phyloP scores from a whole-genome alignment of 1,139 yeast genomes.

The Candida sanyaensis region DNA sequence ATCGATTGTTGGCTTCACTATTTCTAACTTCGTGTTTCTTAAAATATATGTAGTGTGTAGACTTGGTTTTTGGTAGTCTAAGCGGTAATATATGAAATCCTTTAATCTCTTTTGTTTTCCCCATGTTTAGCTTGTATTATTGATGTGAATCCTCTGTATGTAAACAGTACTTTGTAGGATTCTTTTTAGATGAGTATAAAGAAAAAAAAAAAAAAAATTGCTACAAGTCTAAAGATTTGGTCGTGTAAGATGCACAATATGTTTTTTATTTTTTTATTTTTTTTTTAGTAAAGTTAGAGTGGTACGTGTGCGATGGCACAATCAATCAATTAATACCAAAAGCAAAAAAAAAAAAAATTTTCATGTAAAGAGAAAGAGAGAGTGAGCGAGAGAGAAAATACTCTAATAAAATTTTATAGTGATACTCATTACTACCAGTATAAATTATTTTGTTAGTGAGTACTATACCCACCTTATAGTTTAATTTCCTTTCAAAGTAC shows the following conservation, averaged over 20 bases:
- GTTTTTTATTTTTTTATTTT: not conserved
- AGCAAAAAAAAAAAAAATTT: not conserved
- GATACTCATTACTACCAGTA: not conserved
- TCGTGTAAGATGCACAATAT: not conserved
- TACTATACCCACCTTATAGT: not conserved
- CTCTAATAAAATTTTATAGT: not conserved
- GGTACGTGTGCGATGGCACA: not conserved
- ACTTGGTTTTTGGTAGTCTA: conserved; percentile 31
- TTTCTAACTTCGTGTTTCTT: conserved; percentile 63
- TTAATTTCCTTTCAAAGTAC: not conserved
- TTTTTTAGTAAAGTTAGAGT: not conserved
- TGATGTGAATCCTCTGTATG: not conserved
- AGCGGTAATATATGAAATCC: conserved; percentile 59
- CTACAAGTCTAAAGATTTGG: not conserved
- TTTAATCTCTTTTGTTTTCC: conserved; percentile 41
- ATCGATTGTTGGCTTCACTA: conserved; percentile 31
- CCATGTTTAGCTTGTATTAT: conserved; percentile 3
- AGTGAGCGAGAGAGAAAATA: not conserved
- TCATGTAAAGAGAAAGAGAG: not conserved
- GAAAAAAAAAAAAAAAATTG: not conserved
- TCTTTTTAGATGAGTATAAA: conserved; percentile 1
- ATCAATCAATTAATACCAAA: not conserved
- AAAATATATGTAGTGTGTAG: conserved; percentile 53
- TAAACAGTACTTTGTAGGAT: not conserved
- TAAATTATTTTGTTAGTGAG: conserved; percentile 1